Evolutionary conservation across 139 green algal species (phyloP).

Genomic region (Volvox reticuliferus): DNA sequence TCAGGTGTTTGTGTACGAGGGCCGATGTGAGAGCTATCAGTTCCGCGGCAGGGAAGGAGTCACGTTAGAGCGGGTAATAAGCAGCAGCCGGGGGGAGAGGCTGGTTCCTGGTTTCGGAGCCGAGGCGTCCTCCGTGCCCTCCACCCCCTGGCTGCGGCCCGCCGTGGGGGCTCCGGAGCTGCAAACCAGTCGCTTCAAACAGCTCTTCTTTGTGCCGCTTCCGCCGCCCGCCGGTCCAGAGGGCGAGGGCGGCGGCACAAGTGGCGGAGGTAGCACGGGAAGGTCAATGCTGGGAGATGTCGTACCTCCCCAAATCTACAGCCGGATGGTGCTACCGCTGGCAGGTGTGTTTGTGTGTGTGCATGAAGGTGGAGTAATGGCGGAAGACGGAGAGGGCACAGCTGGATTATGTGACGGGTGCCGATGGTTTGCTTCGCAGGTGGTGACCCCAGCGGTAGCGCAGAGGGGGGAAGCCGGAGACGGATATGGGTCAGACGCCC

Average conservation of each 20-base stretch:
- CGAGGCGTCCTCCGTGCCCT: neutral
- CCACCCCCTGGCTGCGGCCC: slow-evolving; percentile 51
- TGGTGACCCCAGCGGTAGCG: too few relatives aligned
- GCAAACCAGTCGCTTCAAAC: slow-evolving; percentile 48
- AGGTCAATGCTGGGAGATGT: neutral
- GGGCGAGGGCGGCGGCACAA: neutral
- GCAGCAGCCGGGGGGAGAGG: neutral
- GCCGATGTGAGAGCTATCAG: slow-evolving; percentile 56
- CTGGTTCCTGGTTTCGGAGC: neutral
- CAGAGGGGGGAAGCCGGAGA: too few relatives aligned
- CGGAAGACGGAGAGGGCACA: too few relatives aligned
- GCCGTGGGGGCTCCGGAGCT: neutral
- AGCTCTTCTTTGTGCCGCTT: slow-evolving; percentile 57
- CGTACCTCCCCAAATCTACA: slow-evolving; percentile 3
- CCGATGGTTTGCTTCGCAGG: too few relatives aligned
- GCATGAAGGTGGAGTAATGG: too few relatives aligned
- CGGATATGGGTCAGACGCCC: too few relatives aligned
- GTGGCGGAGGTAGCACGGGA: neutral
- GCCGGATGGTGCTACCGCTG: slow-evolving; percentile 28
- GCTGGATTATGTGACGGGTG: too few relatives aligned
- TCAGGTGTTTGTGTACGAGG: slow-evolving; percentile 62
- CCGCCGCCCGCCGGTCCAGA: slow-evolving; percentile 10
- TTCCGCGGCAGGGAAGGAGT: neutral
- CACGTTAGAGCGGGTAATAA: neutral
- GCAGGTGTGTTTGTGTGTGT: neutral